These are phyloP conservation scores for Starmerella powellii DNA, from an alignment of 805 yeast species.

Conservation along the genomic window DNA sequence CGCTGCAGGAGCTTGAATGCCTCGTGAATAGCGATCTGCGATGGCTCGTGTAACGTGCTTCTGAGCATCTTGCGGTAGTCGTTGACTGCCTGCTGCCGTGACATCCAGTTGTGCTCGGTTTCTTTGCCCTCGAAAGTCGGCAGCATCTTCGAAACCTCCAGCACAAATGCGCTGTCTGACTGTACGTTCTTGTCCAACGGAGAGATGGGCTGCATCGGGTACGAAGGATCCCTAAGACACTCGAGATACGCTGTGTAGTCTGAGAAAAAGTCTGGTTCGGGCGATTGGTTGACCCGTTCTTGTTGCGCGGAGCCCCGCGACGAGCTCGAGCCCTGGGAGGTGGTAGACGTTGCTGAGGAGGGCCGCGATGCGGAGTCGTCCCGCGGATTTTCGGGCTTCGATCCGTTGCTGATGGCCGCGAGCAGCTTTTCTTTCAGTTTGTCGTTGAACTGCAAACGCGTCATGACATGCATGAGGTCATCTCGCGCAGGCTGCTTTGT, in stretches of 20 bases:
- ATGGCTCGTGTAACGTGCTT: constrained; percentile 38
- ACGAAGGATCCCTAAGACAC: constrained; percentile 17
- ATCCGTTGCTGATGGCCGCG: constrained; percentile 2
- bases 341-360: not conserved
- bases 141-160: constrained; percentile 23
- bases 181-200: constrained; percentile 25
- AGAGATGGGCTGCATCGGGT: constrained; percentile 32
- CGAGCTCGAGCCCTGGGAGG: no score
- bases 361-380: not conserved
- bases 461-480: constrained; percentile 37
- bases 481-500: constrained; percentile 33
- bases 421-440: constrained; percentile 1
- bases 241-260: not conserved
- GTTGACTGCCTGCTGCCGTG: constrained; percentile 51
- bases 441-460: constrained; percentile 22
- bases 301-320: no score
- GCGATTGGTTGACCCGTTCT: no score
- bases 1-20: constrained; percentile 39
- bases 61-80: constrained; percentile 48
- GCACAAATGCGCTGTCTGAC: constrained; percentile 26
- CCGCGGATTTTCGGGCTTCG: not conserved
- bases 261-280: not conserved
- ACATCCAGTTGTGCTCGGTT: constrained; percentile 77
- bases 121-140: constrained; percentile 55
- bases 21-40: constrained; percentile 20